phyloP scores from a whole-genome alignment of 768 basidiomycete species.

The Mrakia hoshinonis region DNA sequence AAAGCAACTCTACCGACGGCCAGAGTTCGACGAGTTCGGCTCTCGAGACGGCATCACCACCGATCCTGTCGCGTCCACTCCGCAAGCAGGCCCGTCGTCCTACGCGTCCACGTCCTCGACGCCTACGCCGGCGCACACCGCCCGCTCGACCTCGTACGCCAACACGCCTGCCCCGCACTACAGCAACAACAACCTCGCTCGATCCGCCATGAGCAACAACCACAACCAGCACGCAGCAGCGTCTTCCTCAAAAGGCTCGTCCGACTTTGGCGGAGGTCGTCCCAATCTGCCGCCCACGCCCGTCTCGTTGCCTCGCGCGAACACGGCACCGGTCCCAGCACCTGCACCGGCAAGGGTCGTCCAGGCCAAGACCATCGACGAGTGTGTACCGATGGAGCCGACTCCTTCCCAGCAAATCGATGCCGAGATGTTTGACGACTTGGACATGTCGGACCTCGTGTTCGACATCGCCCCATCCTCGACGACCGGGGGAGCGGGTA shows the following conservation, averaged over 20 bases:
- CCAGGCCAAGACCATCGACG: neutral
- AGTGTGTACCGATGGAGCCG: neutral
- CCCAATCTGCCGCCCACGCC: constrained; percentile 1
- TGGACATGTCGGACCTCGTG: constrained; percentile 5
- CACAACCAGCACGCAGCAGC: constrained; percentile 6
- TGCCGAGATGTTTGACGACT: neutral
- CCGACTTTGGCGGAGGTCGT: neutral
- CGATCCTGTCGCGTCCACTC: neutral
- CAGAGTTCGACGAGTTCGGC: constrained; percentile 26
- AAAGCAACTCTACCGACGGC: constrained; percentile 29
- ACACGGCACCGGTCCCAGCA: neutral
- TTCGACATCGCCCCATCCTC: constrained; percentile 8
- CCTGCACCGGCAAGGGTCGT: neutral
- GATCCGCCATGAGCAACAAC: constrained; percentile 17
- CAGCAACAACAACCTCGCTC: constrained; percentile 5
- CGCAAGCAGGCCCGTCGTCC: neutral
- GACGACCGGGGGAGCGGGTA: neutral
- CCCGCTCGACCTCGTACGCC: neutral
- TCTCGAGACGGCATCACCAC: constrained; percentile 24
- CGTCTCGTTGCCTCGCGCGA: neutral
- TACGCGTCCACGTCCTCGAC: neutral
- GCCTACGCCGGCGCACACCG: neutral
- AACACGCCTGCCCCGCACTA: neutral
- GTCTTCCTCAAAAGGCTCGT: neutral
- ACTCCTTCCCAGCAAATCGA: neutral